These are phyloP conservation scores for Fraxinus sp. DNA, from an alignment of 305 asterid genomes.

Conservation along the genomic window DNA sequence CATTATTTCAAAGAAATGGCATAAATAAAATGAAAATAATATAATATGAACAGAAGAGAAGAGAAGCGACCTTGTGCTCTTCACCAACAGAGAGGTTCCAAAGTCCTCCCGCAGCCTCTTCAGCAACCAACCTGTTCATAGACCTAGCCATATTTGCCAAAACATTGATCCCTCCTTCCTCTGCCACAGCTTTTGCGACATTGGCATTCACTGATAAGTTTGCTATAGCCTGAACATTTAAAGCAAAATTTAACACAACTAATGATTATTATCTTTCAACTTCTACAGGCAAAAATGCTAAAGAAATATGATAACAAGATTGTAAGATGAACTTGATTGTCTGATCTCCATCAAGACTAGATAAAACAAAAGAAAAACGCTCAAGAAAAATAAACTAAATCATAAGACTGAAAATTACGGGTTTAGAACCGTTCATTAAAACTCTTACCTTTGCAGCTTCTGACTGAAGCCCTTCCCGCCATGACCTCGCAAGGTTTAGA, in stretches of 20 bases:
- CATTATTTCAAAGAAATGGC: conserved; percentile 13
- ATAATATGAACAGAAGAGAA: background rate
- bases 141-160: conserved; percentile 74
- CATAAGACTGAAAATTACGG: background rate
- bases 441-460: conserved; percentile 82
- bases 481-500: conserved; percentile 73
- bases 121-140: conserved; percentile 78
- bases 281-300: background rate
- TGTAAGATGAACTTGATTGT: background rate
- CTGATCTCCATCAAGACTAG: background rate
- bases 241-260: conserved; percentile 12
- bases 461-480: conserved; percentile 88
- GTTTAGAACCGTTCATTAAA: conserved; percentile 14
- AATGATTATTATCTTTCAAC: background rate
- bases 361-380: background rate
- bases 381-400: background rate
- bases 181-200: conserved; percentile 93
- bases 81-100: conserved; percentile 98
- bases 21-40: conserved; percentile 3
- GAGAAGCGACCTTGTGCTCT: conserved; percentile 89
- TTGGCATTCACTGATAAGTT: conserved; percentile 82
- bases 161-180: conserved; percentile 77
- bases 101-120: conserved; percentile 96
- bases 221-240: conserved; percentile 75
- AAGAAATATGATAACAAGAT: background rate